phyloP scores from a whole-genome alignment of 176 grass and related monocot species.

The Aegilops longissima region DNA sequence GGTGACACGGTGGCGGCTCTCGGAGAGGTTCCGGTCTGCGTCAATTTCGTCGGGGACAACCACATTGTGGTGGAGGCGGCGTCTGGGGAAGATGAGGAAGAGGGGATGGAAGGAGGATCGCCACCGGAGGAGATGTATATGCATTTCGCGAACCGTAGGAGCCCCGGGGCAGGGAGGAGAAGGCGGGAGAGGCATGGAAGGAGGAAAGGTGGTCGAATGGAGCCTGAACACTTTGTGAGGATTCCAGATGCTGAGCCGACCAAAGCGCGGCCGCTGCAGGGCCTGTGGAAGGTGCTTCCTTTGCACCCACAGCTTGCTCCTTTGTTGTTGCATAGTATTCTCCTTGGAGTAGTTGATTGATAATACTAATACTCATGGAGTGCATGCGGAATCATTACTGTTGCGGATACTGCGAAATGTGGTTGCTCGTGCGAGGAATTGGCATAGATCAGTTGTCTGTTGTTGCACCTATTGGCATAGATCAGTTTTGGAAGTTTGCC shows the following conservation, averaged over 20 bases:
- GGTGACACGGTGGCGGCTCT: constrained; percentile 47
- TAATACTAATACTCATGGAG: background rate
- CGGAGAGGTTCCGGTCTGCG: constrained; percentile 40
- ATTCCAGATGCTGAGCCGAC: constrained; percentile 47
- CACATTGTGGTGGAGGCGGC: constrained; percentile 54
- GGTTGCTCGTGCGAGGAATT: background rate
- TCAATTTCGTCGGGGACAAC: constrained; percentile 60
- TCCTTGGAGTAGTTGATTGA: constrained; percentile 3
- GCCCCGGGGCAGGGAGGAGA: constrained; percentile 35
- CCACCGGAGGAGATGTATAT: constrained; percentile 66
- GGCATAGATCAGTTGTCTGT: background rate
- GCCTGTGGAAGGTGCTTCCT: constrained; percentile 73
- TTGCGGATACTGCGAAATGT: background rate
- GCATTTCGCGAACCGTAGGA: constrained; percentile 70
- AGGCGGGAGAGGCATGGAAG: constrained; percentile 43
- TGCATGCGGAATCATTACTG: background rate
- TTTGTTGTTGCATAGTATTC: constrained; percentile 5
- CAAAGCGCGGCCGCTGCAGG: constrained; percentile 45
- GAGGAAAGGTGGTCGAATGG: constrained; percentile 32
- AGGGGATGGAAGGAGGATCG: constrained; percentile 38
- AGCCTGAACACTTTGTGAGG: constrained; percentile 58
- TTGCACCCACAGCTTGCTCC: constrained; percentile 12
- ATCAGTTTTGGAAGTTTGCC: background rate
- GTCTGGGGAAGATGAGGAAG: constrained; percentile 26
- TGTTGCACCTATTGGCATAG: background rate